Evolutionary conservation across 768 basidiomycete genomes (phyloP), one percentile per base, ranked within the genome.

Genomic region (Tricholoma sp.): DNA sequence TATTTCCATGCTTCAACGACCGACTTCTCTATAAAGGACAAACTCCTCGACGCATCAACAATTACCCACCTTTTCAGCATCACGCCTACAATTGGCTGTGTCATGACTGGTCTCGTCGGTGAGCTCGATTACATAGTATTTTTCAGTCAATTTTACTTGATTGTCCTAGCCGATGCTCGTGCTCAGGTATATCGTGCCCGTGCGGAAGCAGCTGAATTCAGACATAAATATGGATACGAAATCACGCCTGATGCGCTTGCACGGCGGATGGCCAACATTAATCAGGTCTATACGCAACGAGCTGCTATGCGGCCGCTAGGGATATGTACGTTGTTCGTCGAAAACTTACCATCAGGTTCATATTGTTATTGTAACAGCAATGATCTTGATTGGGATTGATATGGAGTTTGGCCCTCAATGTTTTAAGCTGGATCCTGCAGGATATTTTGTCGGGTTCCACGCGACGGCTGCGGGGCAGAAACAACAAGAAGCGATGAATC

Each of bases 401-500:
- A 80, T 88, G 8, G 91, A 95, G 69, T 80, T 82, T 54, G 96
- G 96, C 4, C 96, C 97, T n/a, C 96, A 98, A 70, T 83, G 89
- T 66, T 98, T 98, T 82, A 98, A 97, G 74, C 86, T 98, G 53
- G 97, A 99, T 69, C 97, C 97, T 10, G 97, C 97, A 2, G 97
- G 97, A 4, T 98, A 97, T 75, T 99, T 95, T 69, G 92, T 97
- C 46, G 97, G 97, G 0, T 98, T 95, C 78, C 95, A 98, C 64
- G 97, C 97, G 8, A 96, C 96, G 2, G 86, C 96, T 0, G 89
- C 95, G 2, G 97, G 97, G 0, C 89, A 91, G 71, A 98, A 99
- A 66, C 97, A 98, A 66, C 96, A 97, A 67, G 97, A 99, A 69
- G 94, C 93, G 1, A 97, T 95, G 86, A 98, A 98, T 71, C 90